A percentile compares a stretch with the other conserved stretches of the same genome.
phyloP scores from a whole-genome alignment of 2,329 filamentous ascomycete species.

The Colletotrichum lini region DNA sequence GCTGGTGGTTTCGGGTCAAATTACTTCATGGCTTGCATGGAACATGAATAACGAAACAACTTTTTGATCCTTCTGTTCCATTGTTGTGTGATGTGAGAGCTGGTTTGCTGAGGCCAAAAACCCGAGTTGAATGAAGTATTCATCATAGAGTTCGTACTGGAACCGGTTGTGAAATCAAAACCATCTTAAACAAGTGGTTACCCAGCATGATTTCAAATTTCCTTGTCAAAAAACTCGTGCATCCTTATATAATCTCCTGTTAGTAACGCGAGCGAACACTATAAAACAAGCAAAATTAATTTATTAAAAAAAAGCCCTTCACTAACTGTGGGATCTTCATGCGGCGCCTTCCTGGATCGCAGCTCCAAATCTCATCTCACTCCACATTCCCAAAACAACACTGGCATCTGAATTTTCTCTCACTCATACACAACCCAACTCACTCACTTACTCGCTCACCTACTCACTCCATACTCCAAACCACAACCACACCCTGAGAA shows the following conservation, averaged over 20 bases:
- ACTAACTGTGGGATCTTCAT: slow-evolving; percentile 34
- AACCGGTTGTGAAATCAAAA: too few species aligned
- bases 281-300: neutral
- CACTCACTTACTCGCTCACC: neutral
- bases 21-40: neutral
- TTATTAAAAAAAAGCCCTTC: slow-evolving; percentile 21
- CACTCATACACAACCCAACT: neutral
- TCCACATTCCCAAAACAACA: slow-evolving; percentile 37
- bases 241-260: too few species aligned
- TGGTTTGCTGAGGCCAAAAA: too few species aligned
- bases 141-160: too few species aligned
- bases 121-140: too few species aligned
- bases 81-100: too few species aligned
- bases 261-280: too few species aligned
- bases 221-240: too few species aligned
- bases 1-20: neutral
- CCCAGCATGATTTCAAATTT: too few species aligned
- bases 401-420: slow-evolving; percentile 22
- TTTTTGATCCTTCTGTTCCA: neutral
- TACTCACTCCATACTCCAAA: neutral
- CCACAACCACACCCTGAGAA: neutral
- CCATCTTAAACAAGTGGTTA: too few species aligned
- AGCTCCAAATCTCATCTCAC: slow-evolving; percentile 30
- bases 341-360: slow-evolving; percentile 29
- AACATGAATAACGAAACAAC: neutral